Conservation (phyloP, 2,329 filamentous ascomycete species). For the Nectriaceae sp. region DNA sequence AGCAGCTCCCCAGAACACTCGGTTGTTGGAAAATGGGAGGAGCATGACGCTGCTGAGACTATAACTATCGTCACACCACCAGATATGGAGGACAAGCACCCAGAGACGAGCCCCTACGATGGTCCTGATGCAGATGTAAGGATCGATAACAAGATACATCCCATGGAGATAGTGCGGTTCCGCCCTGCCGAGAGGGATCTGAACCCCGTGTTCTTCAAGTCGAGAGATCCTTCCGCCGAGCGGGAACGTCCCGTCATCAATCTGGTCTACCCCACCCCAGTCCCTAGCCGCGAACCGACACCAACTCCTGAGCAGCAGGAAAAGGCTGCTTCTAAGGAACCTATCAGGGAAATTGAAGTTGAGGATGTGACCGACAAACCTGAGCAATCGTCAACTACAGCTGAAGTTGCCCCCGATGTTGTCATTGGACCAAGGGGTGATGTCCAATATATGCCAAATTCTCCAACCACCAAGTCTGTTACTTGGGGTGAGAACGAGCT, state of each 20-base stretch:
- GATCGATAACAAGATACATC: slow-evolving; percentile 60
- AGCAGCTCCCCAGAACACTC: slow-evolving; percentile 54
- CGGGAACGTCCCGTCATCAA: slow-evolving; percentile 61
- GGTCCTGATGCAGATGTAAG: slow-evolving; percentile 64
- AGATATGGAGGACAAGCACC: slow-evolving; percentile 45
- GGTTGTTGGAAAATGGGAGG: slow-evolving; percentile 56
- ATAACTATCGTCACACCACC: slow-evolving; percentile 58
- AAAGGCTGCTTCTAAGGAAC: not conserved
- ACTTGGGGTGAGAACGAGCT: slow-evolving; percentile 67
- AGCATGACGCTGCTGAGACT: slow-evolving; percentile 36
- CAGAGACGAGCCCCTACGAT: slow-evolving; percentile 53
- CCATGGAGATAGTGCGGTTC: slow-evolving; percentile 49
- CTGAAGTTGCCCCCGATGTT: slow-evolving; percentile 34
- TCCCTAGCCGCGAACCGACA: slow-evolving; percentile 43
- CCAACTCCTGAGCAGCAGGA: slow-evolving; percentile 37
- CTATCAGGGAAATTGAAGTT: not conserved
- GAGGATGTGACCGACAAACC: slow-evolving; percentile 9
- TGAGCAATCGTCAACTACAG: slow-evolving; percentile 23
- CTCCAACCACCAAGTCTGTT: slow-evolving; percentile 41
- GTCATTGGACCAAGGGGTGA: slow-evolving; percentile 44
- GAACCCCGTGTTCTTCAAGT: slow-evolving; percentile 39
- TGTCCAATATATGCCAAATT: slow-evolving; percentile 32
- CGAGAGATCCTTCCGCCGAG: slow-evolving; percentile 56
- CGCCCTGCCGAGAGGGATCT: slow-evolving; percentile 27
- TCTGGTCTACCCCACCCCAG: slow-evolving; percentile 61